phyloP scores from a whole-genome alignment of 352 stramenopile species.

The Sclerospora graminicola region DNA sequence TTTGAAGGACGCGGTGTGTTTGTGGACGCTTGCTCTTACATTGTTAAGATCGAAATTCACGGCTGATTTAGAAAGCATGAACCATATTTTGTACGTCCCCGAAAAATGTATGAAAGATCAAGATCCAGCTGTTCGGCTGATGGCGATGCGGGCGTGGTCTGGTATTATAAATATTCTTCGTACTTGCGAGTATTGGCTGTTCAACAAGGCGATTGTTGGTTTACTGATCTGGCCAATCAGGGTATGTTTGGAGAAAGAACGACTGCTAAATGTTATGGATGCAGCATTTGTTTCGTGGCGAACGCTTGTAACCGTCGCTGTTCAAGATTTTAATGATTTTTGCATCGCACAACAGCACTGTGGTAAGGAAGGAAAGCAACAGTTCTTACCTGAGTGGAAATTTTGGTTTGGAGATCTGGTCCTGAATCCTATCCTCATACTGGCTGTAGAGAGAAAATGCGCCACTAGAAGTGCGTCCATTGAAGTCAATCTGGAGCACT shows the following conservation, averaged over 20 bases:
- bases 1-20: conserved; percentile 30
- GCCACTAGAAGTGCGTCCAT: neutral
- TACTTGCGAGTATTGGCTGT: conserved; percentile 36
- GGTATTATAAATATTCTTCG: conserved; percentile 41
- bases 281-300: conserved; percentile 38
- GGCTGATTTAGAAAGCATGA: conserved; percentile 33
- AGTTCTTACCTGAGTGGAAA: conserved; percentile 39
- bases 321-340: conserved; percentile 44
- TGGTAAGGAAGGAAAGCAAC: conserved; percentile 14
- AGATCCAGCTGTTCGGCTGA: conserved; percentile 33
- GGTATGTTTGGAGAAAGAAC: conserved; percentile 36
- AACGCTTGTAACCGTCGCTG: conserved; percentile 27
- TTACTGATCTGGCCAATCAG: conserved; percentile 40
- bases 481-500: conserved; percentile 17
- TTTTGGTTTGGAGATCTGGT: conserved; percentile 46
- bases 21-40: conserved; percentile 50
- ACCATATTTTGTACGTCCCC: conserved; percentile 41
- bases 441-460: conserved; percentile 6
- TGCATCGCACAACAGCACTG: conserved; percentile 11
- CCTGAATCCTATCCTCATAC: conserved; percentile 17
- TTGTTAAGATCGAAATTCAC: conserved; percentile 32
- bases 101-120: conserved; percentile 40
- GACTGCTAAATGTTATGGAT: conserved; percentile 37
- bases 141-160: conserved; percentile 43
- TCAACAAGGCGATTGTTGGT: conserved; percentile 40